Base-by-base conservation (phyloP, 2,329 filamentous ascomycete species). In the Aspergillus tamarii region DNA sequence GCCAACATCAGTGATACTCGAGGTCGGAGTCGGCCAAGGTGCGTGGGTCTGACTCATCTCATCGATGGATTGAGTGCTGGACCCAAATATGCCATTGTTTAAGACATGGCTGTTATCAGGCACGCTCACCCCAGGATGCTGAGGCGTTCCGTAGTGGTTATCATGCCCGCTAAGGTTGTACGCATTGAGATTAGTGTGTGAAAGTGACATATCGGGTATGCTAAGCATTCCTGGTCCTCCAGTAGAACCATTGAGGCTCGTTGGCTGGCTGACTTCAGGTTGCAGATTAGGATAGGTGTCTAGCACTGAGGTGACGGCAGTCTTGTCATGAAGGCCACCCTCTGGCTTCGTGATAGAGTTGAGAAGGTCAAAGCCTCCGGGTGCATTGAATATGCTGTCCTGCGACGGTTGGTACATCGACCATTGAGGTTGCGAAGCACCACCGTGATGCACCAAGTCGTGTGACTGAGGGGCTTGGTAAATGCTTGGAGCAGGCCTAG, bases 381-480 rank as follows among this genome's bases (percentile, higher is more conserved):
- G 69, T 0, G 76, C 55, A 63, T 73, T 73, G 64, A 76, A 79
- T 14, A 79, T 71, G 61, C 74, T 73, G n/a, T 78, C 76, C 59
- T 76, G 73, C 30, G 74, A 68, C 3, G 73, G 68, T n/a, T 67
- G 68, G 56, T 78, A 79, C 60, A 78, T 58, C 4, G 75, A 72
- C 77, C 77, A 79, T 53, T 73, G 74, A 1, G 72, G 67, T n/a
- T 77, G 77, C 2, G 73, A 59, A n/a, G 70, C 68, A 28, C 65
- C 64, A n/a, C 67, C 68, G 5, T 67, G 70, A 45, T 74, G 73
- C n/a, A 77, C 67, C 39, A 78, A 56, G 26, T 75, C 74, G 48
- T 76, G 72, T 7, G 69, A 58, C 21, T 77, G 76, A 11, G 70
- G 67, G 1, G 71, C 59, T 19, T 75, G 75, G 60, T 79, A 79